Conservation (phyloP, 768 basidiomycete genomes). For the Cystobasidium ongulense region DNA sequence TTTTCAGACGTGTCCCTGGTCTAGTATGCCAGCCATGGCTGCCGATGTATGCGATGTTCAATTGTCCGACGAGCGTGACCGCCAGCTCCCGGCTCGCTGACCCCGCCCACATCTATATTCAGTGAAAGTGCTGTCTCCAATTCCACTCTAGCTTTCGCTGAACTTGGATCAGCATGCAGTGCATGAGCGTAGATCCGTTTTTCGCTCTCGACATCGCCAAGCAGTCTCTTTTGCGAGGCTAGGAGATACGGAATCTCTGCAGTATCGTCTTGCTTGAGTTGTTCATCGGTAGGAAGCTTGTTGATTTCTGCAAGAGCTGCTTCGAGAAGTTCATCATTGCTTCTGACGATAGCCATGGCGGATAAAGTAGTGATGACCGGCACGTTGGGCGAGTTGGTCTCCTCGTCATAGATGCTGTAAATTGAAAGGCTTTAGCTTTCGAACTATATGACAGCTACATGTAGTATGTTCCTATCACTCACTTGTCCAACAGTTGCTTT, state of each 20-base stretch:
- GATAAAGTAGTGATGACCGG: constrained; percentile 28
- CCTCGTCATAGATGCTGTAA: constrained; percentile 20
- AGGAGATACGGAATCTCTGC: constrained; percentile 17
- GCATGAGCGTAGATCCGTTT: neutral
- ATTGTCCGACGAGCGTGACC: too few relatives aligned
- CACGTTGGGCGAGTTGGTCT: constrained; percentile 14
- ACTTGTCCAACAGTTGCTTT: constrained; percentile 18
- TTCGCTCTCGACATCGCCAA: neutral
- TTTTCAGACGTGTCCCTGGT: too few relatives aligned
- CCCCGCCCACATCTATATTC: too few relatives aligned
- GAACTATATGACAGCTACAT: neutral
- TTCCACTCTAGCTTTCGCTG: neutral
- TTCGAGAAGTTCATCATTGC: constrained; percentile 32
- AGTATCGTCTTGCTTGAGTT: constrained; percentile 6
- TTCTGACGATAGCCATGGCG: constrained; percentile 27
- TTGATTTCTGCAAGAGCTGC: constrained; percentile 31
- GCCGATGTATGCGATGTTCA: neutral
- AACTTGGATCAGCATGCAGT: constrained; percentile 9
- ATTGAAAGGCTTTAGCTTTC: neutral
- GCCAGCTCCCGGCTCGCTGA: too few relatives aligned
- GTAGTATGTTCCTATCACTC: neutral
- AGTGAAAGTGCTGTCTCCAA: too few relatives aligned
- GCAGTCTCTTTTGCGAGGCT: constrained; percentile 11
- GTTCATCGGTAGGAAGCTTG: constrained; percentile 23
- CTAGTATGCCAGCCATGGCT: neutral